Conservation (phyloP, 148 eudicot genomes). For the Hydrangea macrophylla region DNA sequence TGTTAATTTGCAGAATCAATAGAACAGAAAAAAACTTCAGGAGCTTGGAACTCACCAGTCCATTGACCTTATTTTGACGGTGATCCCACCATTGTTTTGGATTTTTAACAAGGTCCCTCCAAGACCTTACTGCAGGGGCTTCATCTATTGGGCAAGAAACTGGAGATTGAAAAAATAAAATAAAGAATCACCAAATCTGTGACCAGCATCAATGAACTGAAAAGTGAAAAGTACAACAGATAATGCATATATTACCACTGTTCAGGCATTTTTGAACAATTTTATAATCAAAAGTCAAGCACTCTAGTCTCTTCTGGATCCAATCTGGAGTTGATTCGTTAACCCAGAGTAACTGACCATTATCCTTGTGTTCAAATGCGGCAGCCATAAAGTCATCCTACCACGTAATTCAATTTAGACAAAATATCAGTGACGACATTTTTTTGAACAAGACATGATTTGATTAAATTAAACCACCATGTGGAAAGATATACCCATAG, state of each 20-base stretch:
- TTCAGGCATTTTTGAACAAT: background rate
- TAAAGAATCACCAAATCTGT: background rate
- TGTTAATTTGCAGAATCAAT: too few relatives aligned
- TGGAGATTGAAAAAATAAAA: background rate
- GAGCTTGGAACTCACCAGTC: slow-evolving; percentile 18
- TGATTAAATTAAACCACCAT: too few relatives aligned
- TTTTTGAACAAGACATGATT: too few relatives aligned
- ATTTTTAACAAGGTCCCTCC: slow-evolving; percentile 47
- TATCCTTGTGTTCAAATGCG: background rate
- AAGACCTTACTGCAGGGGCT: slow-evolving; percentile 12
- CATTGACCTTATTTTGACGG: slow-evolving; percentile 37
- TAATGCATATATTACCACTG: background rate
- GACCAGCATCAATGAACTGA: background rate
- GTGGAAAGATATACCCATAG: too few relatives aligned
- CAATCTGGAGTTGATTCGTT: slow-evolving; percentile 4
- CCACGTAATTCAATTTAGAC: too few relatives aligned
- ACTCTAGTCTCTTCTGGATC: background rate
- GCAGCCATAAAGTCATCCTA: background rate
- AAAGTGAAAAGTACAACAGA: background rate
- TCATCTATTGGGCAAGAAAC: slow-evolving; percentile 9
- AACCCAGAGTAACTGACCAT: slow-evolving; percentile 8
- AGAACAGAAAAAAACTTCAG: background rate
- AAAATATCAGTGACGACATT: too few relatives aligned
- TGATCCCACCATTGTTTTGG: slow-evolving; percentile 43
- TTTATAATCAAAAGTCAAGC: slow-evolving; percentile 3